Base-by-base conservation (phyloP, 257 asterid species). In the Jaltomata sinuosa region DNA sequence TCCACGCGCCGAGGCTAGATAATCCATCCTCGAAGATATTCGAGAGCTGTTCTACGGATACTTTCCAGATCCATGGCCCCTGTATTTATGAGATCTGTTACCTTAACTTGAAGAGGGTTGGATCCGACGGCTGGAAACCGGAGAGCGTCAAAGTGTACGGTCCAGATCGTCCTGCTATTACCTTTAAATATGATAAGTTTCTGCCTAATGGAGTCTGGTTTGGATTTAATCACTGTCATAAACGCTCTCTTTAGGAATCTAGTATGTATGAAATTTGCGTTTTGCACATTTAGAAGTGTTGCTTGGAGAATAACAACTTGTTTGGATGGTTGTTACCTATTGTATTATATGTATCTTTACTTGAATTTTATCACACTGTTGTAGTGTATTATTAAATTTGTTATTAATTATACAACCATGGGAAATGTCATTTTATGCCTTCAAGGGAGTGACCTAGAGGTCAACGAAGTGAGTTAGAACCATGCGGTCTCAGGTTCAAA, bases 91-190 rank as follows among this genome's bases (percentile, higher is more conserved):
- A 61, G 32, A 83, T 90, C 31, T 90, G 91, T 45, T 85, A 87
- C 27, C 50, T 87, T 55, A 80, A 82, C 84, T 81, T 90, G 84
- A 81, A 55, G 86, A 87, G 89, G 81, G 84, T 84, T 3, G 93
- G 93, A 80, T 84, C 91, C 11, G 93, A 91, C 74, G 92, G 93
- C 2, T 90, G 93, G 91, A 85, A 82, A 82, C 91, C 93, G 5
- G 87, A 88, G 62, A 85, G 61, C 38, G 89, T 88, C 62, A 84
- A 80, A 74, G 83, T 89, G 40, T 57, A 82, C 59, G 88, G 87
- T 64, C 71, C 92, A 54, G 61, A 87, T 80, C 52, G 74, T 27
- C 64, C 52, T 71, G 49, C 83, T 8, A 55, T 84, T 32, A 68
- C 84, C 29, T 91, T 89, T 67, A 7, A 22, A 6, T 86, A 71